Base-by-base conservation (phyloP, 768 basidiomycete genomes). In the Tubosaeta sp. region DNA sequence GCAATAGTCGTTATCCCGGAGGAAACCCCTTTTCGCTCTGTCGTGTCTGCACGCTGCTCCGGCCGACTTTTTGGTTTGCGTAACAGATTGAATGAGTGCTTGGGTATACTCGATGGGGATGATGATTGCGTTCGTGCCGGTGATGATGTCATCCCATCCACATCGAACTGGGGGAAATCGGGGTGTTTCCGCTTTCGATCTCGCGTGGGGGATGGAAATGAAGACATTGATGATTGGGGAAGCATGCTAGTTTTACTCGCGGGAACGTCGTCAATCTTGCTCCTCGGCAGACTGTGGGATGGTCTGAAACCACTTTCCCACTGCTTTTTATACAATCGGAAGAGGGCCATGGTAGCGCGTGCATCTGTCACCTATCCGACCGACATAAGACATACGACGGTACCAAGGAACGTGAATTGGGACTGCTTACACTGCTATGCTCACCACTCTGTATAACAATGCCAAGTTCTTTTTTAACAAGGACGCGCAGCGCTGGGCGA, bases 271-370 rank as follows among this genome's bases (percentile, higher is more conserved):
- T n/a, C n/a, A n/a, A n/a, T n/a, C n/a, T n/a, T n/a, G n/a, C n/a
- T n/a, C 4, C 19, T 52, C 16, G 27, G 50, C 42, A 27, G 44
- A 43, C 39, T 29, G 22, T 34, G 56, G 22, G 45, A 25, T 26
- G 46, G 41, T 43, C 44, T 60, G 26, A 55, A 56, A 19, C 76
- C 74, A 52, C 75, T 76, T 58, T 98, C 95, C 91, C 91, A 98
- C 43, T 82, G 77, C 47, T 82, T 83, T 59, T 88, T 85, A 67
- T 94, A 79, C 16, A 95, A 64, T 7, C 93, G 79, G 67, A 88
- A 97, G 35, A 97, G 74, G 0, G 92, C 95, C 92, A 99, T 97
- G 0, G 94, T 90, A 0, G 95, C 95, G 47, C 95, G 80, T 1
- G 95, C 93, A 65, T 98, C 95, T 16, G 82, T 89, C 5, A 97